Evolutionary conservation across 768 basidiomycete species (phyloP).

Genomic region (Trametes sanguinea): DNA sequence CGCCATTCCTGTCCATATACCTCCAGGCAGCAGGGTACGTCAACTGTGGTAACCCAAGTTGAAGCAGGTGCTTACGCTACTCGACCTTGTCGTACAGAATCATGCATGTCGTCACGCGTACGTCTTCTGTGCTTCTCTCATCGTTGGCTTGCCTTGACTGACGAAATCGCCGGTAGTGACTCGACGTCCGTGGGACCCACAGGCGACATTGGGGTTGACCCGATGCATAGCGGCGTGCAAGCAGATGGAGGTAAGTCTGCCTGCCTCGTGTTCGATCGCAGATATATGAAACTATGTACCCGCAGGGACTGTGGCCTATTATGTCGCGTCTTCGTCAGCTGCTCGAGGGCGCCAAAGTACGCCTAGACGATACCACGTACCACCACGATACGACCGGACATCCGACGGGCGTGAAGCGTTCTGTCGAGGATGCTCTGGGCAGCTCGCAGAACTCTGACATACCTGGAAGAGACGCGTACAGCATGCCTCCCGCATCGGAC

Average conservation of each 20-base stretch:
- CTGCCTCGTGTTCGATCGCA: too few relatives aligned
- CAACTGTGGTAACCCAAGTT: background rate
- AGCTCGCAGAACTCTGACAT: slow-evolving; percentile 20
- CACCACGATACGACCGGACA: background rate
- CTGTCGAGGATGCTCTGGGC: slow-evolving; percentile 28
- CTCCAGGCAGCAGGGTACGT: slow-evolving; percentile 72
- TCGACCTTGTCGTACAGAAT: slow-evolving; percentile 45
- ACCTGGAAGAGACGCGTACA: slow-evolving; percentile 10
- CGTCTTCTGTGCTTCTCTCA: slow-evolving; percentile 28
- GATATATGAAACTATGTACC: background rate
- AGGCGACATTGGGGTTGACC: slow-evolving; percentile 65
- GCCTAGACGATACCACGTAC: slow-evolving; percentile 38
- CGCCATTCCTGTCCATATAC: slow-evolving; percentile 70
- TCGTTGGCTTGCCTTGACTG: slow-evolving; percentile 20
- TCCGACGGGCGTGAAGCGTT: slow-evolving; percentile 25
- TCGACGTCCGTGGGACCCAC: slow-evolving; percentile 67
- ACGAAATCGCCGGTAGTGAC: slow-evolving; percentile 52
- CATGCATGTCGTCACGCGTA: slow-evolving; percentile 78
- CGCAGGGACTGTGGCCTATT: slow-evolving; percentile 69
- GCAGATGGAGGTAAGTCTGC: slow-evolving; percentile 60
- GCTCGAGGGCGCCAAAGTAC: slow-evolving; percentile 65
- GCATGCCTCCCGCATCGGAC: background rate
- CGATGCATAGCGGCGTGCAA: slow-evolving; percentile 64
- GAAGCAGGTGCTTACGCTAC: slow-evolving; percentile 11
- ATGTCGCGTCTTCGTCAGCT: slow-evolving; percentile 67